Evolutionary conservation across 306 rosid species (phyloP), one percentile per base, ranked within the genome.

Genomic region (Prunus mira): DNA sequence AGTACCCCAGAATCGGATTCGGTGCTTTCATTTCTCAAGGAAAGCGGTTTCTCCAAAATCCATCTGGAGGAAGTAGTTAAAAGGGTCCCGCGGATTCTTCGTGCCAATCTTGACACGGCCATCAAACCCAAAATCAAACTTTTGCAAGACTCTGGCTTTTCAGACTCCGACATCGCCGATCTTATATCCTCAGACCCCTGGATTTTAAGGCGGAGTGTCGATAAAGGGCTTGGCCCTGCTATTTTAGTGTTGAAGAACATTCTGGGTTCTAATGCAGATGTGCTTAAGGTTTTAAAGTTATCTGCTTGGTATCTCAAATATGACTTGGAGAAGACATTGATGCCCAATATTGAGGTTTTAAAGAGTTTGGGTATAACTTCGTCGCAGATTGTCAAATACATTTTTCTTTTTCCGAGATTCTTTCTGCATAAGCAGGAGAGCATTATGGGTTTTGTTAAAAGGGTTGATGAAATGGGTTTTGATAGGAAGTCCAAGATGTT

Each of bases 81-180:
- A 24, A 75, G n/a, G 20, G 15, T 2, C 30, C 83, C 81, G 4
- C 2, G 10, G 24, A 43, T 80, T 14, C 85, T 86, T 6, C 65
- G 47, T 52, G 38, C 78, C 51, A 65, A 65, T 10, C 81, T 75
- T 47, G 73, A 57, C 71, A 68, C 17, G 15, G 34, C 75, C 34
- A 38, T 86, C 69, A 57, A 65, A 75, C 87, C 81, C 65, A 83
- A 86, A 58, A 66, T 86, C 65, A 75, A 86, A 60, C 0, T 78
- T 50, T 86, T 86, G 18, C 85, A 67, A 20, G 83, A 80, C 55
- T 32, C 41, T 57, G 82, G 87, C 55, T 74, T 82, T 17, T 28
- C 74, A 9, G 34, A 79, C 1, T 11, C 78, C 19, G 85, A 78
- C 43, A 75, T 82, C 51, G 81, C 81, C 1, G 75, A 80, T 12